phyloP scores from a whole-genome alignment of 345 rosid species.

The Lagerstroemia speciosa region DNA sequence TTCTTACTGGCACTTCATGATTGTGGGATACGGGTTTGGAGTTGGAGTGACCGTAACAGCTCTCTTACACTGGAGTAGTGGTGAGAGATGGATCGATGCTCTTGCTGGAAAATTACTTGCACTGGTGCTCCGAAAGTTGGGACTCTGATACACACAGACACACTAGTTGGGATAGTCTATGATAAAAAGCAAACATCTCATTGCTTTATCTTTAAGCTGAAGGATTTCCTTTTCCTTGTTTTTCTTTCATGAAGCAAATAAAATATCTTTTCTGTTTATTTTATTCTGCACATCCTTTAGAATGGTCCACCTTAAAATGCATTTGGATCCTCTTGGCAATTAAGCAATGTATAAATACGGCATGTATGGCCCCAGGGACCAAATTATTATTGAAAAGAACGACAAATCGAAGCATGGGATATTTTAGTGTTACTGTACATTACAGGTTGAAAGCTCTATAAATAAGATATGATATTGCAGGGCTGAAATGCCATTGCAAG shows the following conservation, averaged over 20 bases:
- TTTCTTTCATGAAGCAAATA: neutral
- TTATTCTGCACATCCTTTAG: neutral
- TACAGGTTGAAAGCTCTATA: too few relatives aligned
- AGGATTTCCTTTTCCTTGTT: neutral
- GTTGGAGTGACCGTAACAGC: neutral
- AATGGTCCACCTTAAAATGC: neutral
- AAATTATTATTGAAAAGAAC: too few relatives aligned
- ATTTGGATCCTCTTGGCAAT: neutral
- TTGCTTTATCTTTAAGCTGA: neutral
- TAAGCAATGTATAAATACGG: too few relatives aligned
- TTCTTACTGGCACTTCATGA: neutral
- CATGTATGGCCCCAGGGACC: too few relatives aligned
- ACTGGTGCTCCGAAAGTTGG: neutral
- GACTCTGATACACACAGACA: neutral
- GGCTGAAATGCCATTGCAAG: neutral
- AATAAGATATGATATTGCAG: too few relatives aligned
- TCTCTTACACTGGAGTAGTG: neutral
- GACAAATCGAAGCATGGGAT: too few relatives aligned
- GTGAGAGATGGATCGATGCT: neutral
- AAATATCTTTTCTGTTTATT: neutral
- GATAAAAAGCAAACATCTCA: neutral
- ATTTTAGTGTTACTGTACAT: too few relatives aligned
- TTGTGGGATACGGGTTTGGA: neutral
- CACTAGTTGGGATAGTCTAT: neutral
- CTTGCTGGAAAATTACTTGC: neutral